Percentiles rank a stretch among this genome's conserved stretches.
phyloP scores from a whole-genome alignment of 176 grass and related monocot species.

The Aegilops tauschii region DNA sequence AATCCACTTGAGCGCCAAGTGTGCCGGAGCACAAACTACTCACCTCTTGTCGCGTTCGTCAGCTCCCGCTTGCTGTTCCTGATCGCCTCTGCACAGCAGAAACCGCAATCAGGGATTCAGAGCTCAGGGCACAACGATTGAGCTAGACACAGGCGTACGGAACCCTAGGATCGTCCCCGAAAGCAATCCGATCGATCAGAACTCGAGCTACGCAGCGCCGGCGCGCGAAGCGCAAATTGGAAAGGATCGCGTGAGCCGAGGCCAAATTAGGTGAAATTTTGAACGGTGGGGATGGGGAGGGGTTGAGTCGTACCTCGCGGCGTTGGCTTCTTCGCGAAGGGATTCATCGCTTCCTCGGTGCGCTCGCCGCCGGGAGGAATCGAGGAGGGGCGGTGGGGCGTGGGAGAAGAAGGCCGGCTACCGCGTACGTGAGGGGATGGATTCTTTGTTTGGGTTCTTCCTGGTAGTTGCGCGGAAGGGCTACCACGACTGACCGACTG shows the following conservation, averaged over 20 bases:
- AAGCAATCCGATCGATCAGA: not conserved
- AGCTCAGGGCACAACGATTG: not conserved
- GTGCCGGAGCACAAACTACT: not conserved
- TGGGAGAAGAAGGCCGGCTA: slow-evolving; percentile 9
- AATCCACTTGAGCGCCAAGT: not conserved
- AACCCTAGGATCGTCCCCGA: not conserved
- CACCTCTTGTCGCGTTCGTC: slow-evolving; percentile 80
- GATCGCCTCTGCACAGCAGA: slow-evolving; percentile 67
- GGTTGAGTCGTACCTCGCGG: slow-evolving; percentile 43
- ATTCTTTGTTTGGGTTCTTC: not conserved
- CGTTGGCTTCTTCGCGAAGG: slow-evolving; percentile 86
- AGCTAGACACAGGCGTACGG: not conserved
- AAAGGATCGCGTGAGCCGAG: slow-evolving; percentile 4
- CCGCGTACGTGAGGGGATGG: not conserved
- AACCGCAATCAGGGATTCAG: slow-evolving; percentile 40
- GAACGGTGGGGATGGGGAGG: not conserved
- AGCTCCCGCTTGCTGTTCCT: slow-evolving; percentile 91
- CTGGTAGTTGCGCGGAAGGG: slow-evolving; percentile 21
- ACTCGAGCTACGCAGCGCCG: not conserved
- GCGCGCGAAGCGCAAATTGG: not conserved
- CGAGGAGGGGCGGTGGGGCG: not conserved
- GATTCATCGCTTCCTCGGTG: slow-evolving; percentile 49
- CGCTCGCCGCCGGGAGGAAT: slow-evolving; percentile 18
- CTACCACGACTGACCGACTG: not conserved
- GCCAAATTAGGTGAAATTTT: slow-evolving; percentile 23